Base-by-base conservation (phyloP, 2,329 filamentous ascomycete species). In the Eurotiales sp. region DNA sequence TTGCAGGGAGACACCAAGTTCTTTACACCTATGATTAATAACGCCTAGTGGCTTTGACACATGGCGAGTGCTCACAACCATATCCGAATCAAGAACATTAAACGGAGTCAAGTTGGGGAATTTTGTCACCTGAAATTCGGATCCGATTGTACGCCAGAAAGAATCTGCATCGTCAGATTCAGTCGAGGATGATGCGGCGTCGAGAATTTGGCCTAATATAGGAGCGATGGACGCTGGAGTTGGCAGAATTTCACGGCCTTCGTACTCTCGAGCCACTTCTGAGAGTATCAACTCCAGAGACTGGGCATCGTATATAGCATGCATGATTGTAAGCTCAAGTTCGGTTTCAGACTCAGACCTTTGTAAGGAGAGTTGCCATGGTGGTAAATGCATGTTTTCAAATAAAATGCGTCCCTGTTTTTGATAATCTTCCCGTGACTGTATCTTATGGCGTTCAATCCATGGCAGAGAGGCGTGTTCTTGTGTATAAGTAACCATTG, bases 281-380 rank as follows among this genome's bases (percentile, higher is more conserved):
- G 73, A 62, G 2, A 96, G 68, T 1, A 96, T 77, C 0, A 75
- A 62, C 3, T 80, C 74, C 10, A 96, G 71, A 8, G 89, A 90
- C 36, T 82, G 77, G 0, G 90, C 91, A 71, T 96, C 91, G 58
- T 95, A 96, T 0, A 96, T 73, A 0, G 88, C 87, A 69, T 96
- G 91, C 56, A 95, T 86, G 2, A 90, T 76, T 8, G 76, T 80
- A 17, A 85, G 61, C 40, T 77, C 69, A 36, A 82, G 63, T 4
- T 62, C 52, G 3, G 55, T 63, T 5, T 50, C 53, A 3, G 51
- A 53, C 10, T 59, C 52, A 2, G 53, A 40, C 2, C 73, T 57
- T 0, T 77, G 62, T 1, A 90, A 43, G 0, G 72, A 70, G 17
- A 88, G 66, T 11, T 72, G 71, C 89, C 89, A 95, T 0, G 82